A percentile compares a stretch with the other conserved stretches of the same genome.
These are phyloP conservation scores for Penicillium sp. DNA, from an alignment of 2,329 filamentous ascomycete genomes.

Conservation along the genomic window DNA sequence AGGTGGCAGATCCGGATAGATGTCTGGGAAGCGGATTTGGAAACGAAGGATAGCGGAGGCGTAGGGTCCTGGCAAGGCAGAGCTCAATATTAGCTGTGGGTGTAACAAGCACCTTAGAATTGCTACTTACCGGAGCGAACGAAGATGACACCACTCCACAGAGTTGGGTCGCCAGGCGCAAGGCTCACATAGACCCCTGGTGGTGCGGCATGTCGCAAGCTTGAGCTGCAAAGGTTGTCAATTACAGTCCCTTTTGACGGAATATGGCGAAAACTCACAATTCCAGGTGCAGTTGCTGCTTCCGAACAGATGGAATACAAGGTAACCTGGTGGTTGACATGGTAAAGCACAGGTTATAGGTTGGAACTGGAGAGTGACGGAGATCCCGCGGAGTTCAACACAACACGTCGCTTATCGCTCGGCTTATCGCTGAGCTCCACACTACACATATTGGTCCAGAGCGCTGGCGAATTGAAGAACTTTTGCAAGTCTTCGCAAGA, in stretches of 20 bases:
- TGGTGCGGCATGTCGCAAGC: conserved; percentile 78
- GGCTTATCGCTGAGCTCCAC: background rate
- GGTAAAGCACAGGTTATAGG: background rate
- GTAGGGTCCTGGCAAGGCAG: conserved; percentile 73
- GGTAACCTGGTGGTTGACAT: conserved; percentile 41
- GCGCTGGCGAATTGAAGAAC: too few relatives aligned
- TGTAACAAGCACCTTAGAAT: background rate
- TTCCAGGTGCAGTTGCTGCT: conserved; percentile 76
- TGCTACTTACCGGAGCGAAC: conserved; percentile 71
- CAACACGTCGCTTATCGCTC: conserved; percentile 9
- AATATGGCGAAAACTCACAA: conserved; percentile 59
- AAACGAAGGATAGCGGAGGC: conserved; percentile 84
- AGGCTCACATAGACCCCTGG: conserved; percentile 85
- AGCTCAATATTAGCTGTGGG: background rate
- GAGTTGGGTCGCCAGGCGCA: conserved; percentile 73
- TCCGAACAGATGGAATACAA: conserved; percentile 58
- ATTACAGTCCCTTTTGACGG: background rate
- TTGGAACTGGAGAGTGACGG: background rate
- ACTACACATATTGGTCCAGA: background rate
- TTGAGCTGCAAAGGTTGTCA: conserved; percentile 58
- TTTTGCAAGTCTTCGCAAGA: too few relatives aligned
- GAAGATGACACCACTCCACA: conserved; percentile 92
- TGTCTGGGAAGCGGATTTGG: conserved; percentile 80
- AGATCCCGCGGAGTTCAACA: conserved; percentile 6
- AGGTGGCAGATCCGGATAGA: conserved; percentile 77